A percentile compares a stretch with the other conserved stretches of the same genome.
Conservation (phyloP, 441 rosid genomes). For the Viola pubescens region DNA sequence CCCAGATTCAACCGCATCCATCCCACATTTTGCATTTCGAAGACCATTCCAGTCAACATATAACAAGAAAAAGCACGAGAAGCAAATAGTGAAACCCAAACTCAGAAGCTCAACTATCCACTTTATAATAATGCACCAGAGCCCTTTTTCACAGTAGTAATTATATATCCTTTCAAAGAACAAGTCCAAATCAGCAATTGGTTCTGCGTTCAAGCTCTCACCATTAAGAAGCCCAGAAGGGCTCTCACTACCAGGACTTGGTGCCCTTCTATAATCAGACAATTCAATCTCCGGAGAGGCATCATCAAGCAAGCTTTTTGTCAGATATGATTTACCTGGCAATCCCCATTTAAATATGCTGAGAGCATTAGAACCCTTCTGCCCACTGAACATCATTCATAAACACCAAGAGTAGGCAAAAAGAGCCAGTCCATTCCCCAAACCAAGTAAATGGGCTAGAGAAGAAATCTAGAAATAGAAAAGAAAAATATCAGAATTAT, state of each 20-base stretch:
- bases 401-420: conserved; percentile 42
- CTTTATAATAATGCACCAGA: conserved; percentile 89
- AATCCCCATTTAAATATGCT: conserved; percentile 59
- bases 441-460: conserved; percentile 18
- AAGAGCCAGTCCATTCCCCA: conserved; percentile 82
- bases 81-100: conserved; percentile 83
- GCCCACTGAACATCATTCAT: conserved; percentile 81
- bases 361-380: conserved; percentile 46
- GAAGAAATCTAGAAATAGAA: conserved; percentile 24
- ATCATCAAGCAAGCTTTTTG: conserved; percentile 66
- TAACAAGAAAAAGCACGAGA: conserved; percentile 88
- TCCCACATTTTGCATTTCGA: conserved; percentile 93
- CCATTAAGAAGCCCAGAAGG: conserved; percentile 95
- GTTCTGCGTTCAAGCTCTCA: conserved; percentile 70
- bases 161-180: conserved; percentile 87
- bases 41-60: conserved; percentile 98
- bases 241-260: conserved; percentile 96
- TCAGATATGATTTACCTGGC: conserved; percentile 66
- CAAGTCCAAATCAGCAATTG: conserved; percentile 87
- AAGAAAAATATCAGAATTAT: conserved; percentile 5
- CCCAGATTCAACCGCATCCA: conserved; percentile 98
- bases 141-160: conserved; percentile 96
- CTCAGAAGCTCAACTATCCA: conserved; percentile 95
- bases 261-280: conserved; percentile 70
- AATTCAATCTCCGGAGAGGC: conserved; percentile 81